Base-by-base conservation (phyloP, 2,329 filamentous ascomycete genomes). In the Fusarium neocosmosporiellum region DNA sequence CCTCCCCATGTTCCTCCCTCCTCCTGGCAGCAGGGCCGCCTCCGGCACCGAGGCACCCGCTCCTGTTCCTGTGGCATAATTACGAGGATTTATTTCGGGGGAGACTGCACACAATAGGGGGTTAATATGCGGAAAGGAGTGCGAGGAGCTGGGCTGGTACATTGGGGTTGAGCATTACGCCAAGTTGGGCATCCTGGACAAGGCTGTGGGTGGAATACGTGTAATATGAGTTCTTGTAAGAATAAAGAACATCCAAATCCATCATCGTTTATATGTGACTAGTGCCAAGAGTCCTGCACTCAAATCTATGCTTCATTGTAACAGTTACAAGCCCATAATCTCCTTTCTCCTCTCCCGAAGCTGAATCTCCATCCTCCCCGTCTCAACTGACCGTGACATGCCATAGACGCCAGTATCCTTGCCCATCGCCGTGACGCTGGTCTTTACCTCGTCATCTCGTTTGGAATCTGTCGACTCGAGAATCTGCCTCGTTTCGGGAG, bases 1-100 rank as follows among this genome's bases (percentile, higher is more conserved):
- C 70, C 81, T 88, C 61, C 86, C 85, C 24, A 80, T 88, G 59
- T 88, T 88, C 79, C 78, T 88, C 60, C 86, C 85, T 4, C 85
- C 84, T 11, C 72, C 78, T 18, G 62, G 79, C 72, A 78, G 75
- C 50, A 64, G 65, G 24, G 62, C 69, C 37, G 79, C 77, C 43
- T 81, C 83, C 34, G 76, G 78, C 53, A 83, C 83, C 55, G 80
- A 77, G 43, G 73, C 80, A 6, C 74, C 80, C 29, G 71, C 71
- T 43, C 71, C 71, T 53, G 68, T 66, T 59, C 71, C 71, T 33
- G 29, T 73, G 36, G 65, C 71, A 66, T 73, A 72, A 58, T 62
- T 13, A 24, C 37, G 37, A 27, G 31, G 34, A 16, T 39, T 41
- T 8, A 22, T 22, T 20, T 13, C 9, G n/a, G 27, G 37, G 8